Evolutionary conservation across 257 asterid genomes (phyloP), one percentile per base, ranked within the genome.

Genomic region (Salvia splendens): DNA sequence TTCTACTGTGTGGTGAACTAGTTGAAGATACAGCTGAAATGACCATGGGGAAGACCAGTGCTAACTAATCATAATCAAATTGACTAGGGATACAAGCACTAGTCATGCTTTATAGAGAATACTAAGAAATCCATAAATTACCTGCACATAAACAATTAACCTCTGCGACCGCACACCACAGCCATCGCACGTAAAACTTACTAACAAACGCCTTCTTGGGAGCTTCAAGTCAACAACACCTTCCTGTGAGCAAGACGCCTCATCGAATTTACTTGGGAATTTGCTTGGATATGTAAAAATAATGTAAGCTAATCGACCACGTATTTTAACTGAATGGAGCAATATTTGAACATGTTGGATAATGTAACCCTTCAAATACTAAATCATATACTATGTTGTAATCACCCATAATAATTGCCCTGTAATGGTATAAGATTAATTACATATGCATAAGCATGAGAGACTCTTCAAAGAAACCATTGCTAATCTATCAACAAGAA

Each of bases 101-200:
- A 54, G 24, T 36, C 33, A 33, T 45, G 50, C 40, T 63, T 64
- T 8, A 56, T 17, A 24, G 14, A 71, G 69, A 33, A 24, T 24
- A n/a, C 42, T 65, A 32, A 36, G 12, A 20, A 47, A 63, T 15
- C 28, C 35, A 33, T 28, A 52, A 2, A 56, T 60, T 85, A 89
- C 97, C 99, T 90, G 95, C 20, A 90, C 88, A 80, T 85, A 93
- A 51, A 93, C 96, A 6, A 93, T 78, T 33, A 88, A 71, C 77
- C 85, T 88, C 45, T 86, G 87, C 8, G 99, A 85, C 47, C 91
- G 75, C 17, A 49, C 75, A 59, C 90, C 87, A 68, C 99, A 90
- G 32, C 83, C 77, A 75, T 86, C 81, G 59, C 99, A 93, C 6
- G 97, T 88, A 79, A 93, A 93, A 12, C 82, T 75, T 62, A 81